Base-by-base conservation (phyloP, 345 rosid species). In the Geranium brycei region DNA sequence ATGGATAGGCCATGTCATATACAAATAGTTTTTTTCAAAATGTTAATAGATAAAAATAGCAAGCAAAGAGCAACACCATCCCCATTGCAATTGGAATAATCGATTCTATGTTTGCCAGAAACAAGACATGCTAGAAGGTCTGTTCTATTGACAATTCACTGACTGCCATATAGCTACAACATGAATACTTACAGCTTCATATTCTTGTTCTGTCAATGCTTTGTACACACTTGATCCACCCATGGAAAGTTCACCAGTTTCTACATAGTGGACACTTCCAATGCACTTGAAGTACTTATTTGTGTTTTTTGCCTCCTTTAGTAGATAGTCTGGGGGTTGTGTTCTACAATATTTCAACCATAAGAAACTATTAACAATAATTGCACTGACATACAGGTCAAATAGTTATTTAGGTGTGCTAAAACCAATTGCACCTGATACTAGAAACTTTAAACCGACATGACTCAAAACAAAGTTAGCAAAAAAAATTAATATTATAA, bases 301-400 rank as follows among this genome's bases (percentile, higher is more conserved):
- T 1, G 91, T 81, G 74, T 81, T 85, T 77, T 91, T 91, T 65
- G 99, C 95, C 78, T 91, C 97, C 84, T 88, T 87, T 63, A 95
- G 86, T 58, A 91, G 71, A 77, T 87, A 87, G 79, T 91, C 99
- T 67, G 99, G 97, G 71, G 99, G 99, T 72, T 95, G 96, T 64
- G 75, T 85, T 71, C 99, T 95, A 80, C 78, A 79, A 65, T 57
- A 78, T 76, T 61, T 74, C 64, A 71, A 72, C 51, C 77, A 69
- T 38, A 70, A 76, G 66, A 79, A 14, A 69, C 35, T n/a, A 61
- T 64, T 72, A 38, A 68, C 64, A 68, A 51, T 8, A 69, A 62
- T 64, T 57, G 55, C 6, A 31, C 12, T 19, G 15, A 10, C 18
- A 59, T 5, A 15, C 16, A 19, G 8, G 18, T 3, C 28, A 59